Evolutionary conservation across 2,329 filamentous ascomycete genomes (phyloP).

Genomic region (Chalaropsis thielavioides): DNA sequence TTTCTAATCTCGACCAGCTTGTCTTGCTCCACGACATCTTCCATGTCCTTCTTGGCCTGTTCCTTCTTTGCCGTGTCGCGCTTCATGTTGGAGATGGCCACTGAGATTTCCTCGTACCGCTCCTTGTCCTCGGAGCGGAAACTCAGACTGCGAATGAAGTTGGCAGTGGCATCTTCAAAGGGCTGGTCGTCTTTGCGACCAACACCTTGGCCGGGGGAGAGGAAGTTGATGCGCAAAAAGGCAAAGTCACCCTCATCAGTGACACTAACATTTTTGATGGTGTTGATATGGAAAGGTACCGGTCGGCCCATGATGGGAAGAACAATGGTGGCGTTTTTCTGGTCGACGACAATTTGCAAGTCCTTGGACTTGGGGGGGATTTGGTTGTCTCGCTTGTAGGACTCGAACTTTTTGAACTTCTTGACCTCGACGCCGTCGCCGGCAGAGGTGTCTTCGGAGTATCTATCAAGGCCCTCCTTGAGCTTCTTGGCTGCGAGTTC

Average conservation of each 20-base stretch:
- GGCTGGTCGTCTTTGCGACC: slow-evolving; percentile 94
- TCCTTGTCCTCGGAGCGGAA: slow-evolving; percentile 83
- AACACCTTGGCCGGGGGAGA: slow-evolving; percentile 93
- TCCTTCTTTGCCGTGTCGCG: slow-evolving; percentile 83
- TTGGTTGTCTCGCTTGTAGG: slow-evolving; percentile 95
- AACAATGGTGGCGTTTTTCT: slow-evolving; percentile 78
- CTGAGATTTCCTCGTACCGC: slow-evolving; percentile 78
- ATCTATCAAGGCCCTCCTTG: slow-evolving; percentile 70
- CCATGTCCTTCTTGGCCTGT: slow-evolving; percentile 98
- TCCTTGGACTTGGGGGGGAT: slow-evolving; percentile 72
- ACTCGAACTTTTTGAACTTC: slow-evolving; percentile 98
- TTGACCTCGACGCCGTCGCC: slow-evolving; percentile 87
- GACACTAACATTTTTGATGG: slow-evolving; percentile 98
- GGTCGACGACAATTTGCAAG: slow-evolving; percentile 76
- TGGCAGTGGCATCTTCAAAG: slow-evolving; percentile 88
- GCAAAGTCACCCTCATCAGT: slow-evolving; percentile 91
- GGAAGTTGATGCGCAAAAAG: slow-evolving; percentile 90
- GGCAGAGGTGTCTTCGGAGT: slow-evolving; percentile 69
- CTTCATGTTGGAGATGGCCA: slow-evolving; percentile 91
- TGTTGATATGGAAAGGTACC: slow-evolving; percentile 92
- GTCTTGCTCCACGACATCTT: slow-evolving; percentile 97
- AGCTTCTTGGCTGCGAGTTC: slow-evolving; percentile 79
- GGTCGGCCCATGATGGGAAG: slow-evolving; percentile 94
- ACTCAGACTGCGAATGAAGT: slow-evolving; percentile 90
- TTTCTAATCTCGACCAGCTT: slow-evolving; percentile 92